Percentiles rank a stretch among this genome's conserved stretches.
Evolutionary conservation across 768 basidiomycete genomes (phyloP).

Genomic region (Tylopilus felleus): DNA sequence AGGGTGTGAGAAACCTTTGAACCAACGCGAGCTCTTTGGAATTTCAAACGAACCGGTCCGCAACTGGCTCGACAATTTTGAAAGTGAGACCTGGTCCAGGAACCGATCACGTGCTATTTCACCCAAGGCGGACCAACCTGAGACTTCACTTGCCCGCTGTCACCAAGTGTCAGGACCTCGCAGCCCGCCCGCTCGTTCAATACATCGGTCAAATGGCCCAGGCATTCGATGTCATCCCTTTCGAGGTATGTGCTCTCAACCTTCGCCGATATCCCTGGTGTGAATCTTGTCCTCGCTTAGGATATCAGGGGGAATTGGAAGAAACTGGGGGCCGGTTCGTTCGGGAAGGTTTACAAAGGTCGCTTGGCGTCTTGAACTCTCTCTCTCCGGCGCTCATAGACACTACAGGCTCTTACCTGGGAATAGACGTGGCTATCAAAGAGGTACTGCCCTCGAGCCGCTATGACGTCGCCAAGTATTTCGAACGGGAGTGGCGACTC

Average conservation of each 20-base stretch:
- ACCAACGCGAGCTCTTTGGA: no score
- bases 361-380: constrained; percentile 7
- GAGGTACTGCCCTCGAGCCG: constrained; percentile 89
- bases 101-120: constrained; percentile 24
- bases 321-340: constrained; percentile 88
- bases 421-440: constrained; percentile 94
- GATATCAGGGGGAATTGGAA: constrained; percentile 88
- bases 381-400: constrained; percentile 2
- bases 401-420: constrained; percentile 77
- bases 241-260: constrained; percentile 50
- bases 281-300: constrained; percentile 35
- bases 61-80: no score
- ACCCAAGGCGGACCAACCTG: constrained; percentile 13
- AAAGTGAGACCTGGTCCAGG: neutral
- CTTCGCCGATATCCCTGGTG: neutral
- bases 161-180: neutral
- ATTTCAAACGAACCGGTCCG: no score
- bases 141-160: neutral
- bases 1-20: no score
- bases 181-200: neutral
- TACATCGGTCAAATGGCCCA: constrained; percentile 42
- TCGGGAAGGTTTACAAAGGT: constrained; percentile 88
- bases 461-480: constrained; percentile 96
- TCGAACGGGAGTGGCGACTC: constrained; percentile 96
- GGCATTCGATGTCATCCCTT: constrained; percentile 87